Evolutionary conservation across 1,284 basidiomycete species (phyloP), one percentile per base, ranked within the genome.

Genomic region (Ganoderma meredithae): DNA sequence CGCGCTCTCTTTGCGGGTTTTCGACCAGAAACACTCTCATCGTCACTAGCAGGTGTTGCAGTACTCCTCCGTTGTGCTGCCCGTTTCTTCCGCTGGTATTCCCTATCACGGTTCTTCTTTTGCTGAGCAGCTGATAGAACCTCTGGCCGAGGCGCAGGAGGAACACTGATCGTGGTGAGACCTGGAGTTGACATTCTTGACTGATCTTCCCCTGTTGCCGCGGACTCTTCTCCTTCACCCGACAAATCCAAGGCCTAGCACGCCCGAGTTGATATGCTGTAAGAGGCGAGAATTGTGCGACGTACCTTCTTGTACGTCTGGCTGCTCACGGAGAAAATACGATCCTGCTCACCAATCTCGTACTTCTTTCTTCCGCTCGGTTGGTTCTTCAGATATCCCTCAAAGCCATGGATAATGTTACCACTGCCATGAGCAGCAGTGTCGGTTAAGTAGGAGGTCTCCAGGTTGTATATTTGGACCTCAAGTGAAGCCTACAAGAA

Each of bases 391-490:
- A 94, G 85, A 75, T 94, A 95, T 52, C 89, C 88, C 62, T 95
- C 93, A 73, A 94, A 94, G 8, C 93, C 93, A 73, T 91, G 90
- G 55, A 95, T 90, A 68, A 95, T 93, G 74, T 95, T 95, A 25
- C 93, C 93, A 13, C 93, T 91, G 72, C 86, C 89, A 71, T 91
- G 89, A 0, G 83, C 82, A 0, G 88, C 86, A 1, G 93, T 94
- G 65, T 95, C 93, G 10, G 86, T 86, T 55, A 95, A 81, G 78
- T 95, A 95, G 0, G 84, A 80, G 13, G 86, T 86, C 77, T 95
- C 93, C 36, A 92, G 83, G 70, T 86, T 88, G 80, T 91, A 91
- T 70, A 95, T 91, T 73, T 92, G 87, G 39, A 87, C 81, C 78
- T 95, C 93, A 63, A 92, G 82, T 72, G 88, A 85, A 17, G 90